Conservation (phyloP, 176 grass and related monocot genomes). For the Eremochloa ophiuroides region DNA sequence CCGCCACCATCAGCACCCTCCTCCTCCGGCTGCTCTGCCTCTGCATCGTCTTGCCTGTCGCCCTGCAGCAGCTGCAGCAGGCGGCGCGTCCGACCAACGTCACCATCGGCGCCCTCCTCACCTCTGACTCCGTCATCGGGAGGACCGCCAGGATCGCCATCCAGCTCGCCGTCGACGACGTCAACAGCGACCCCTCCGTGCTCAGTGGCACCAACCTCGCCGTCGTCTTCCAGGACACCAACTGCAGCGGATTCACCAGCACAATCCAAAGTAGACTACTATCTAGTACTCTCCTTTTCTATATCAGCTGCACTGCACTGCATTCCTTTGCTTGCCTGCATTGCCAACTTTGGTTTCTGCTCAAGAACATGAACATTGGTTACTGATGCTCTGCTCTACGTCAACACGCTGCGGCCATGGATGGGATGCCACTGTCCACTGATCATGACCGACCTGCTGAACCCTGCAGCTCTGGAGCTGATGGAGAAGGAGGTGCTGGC, state of each 20-base stretch:
- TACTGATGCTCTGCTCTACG: too few relatives aligned
- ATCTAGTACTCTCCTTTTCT: too few relatives aligned
- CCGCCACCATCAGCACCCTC: neutral
- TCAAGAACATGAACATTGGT: too few relatives aligned
- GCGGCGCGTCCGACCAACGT: conserved; percentile 30
- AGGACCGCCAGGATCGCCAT: conserved; percentile 55
- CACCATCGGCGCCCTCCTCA: conserved; percentile 69
- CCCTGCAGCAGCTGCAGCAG: neutral
- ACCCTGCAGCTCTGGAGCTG: conserved; percentile 49
- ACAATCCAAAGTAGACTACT: too few relatives aligned
- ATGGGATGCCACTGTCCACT: too few relatives aligned
- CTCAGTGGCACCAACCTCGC: conserved; percentile 58
- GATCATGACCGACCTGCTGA: too few relatives aligned
- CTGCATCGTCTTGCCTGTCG: neutral
- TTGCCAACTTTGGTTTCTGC: too few relatives aligned
- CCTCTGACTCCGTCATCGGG: conserved; percentile 84
- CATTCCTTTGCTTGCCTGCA: too few relatives aligned
- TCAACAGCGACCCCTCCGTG: conserved; percentile 51
- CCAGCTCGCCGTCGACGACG: conserved; percentile 67
- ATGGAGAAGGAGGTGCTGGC: conserved; percentile 61
- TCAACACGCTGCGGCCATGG: too few relatives aligned
- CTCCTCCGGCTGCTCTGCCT: conserved; percentile 28
- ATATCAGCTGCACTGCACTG: too few relatives aligned
- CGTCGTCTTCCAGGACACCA: conserved; percentile 56
- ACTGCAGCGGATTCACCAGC: conserved; percentile 80